A percentile compares a stretch with the other conserved stretches of the same genome.
phyloP scores from a whole-genome alignment of 106 monocot species.

The Allium fistulosum region DNA sequence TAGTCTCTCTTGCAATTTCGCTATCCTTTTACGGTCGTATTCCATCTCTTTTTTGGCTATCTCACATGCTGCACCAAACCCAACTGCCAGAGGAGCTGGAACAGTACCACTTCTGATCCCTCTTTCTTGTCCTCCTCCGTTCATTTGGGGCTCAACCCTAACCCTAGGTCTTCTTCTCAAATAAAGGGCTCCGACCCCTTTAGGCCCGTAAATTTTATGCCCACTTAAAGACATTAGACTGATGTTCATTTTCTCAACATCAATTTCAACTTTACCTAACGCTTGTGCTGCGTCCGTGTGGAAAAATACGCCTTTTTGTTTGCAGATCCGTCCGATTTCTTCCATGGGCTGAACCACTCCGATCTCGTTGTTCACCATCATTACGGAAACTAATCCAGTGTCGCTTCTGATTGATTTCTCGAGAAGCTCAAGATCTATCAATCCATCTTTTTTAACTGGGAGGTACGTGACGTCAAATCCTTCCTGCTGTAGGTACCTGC shows the following conservation, averaged over 20 bases:
- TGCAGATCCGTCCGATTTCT: constrained; percentile 84
- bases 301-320: constrained; percentile 58
- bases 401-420: constrained; percentile 64
- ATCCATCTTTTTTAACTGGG: constrained; percentile 72
- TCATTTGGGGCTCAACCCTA: constrained; percentile 96
- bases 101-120: constrained; percentile 94
- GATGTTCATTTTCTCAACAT: constrained; percentile 84
- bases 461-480: constrained; percentile 92
- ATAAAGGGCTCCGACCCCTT: constrained; percentile 90
- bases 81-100: constrained; percentile 80
- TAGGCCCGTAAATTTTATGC: constrained; percentile 96
- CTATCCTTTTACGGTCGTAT: constrained; percentile 46
- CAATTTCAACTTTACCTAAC: constrained; percentile 81
- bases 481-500: constrained; percentile 92
- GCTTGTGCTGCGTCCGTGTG: constrained; percentile 97
- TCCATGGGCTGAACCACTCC: constrained; percentile 92
- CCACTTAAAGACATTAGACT: constrained; percentile 88
- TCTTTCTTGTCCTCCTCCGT: constrained; percentile 92
- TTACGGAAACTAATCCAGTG: constrained; percentile 87
- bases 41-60: constrained; percentile 89
- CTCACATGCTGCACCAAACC: constrained; percentile 84
- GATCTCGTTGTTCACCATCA: constrained; percentile 98
- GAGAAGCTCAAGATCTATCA: constrained; percentile 62
- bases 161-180: constrained; percentile 73
- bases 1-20: constrained; percentile 50